These are phyloP conservation scores for Yamadazyma sp. DNA, from an alignment of 805 yeast species.

Conservation along the genomic window DNA sequence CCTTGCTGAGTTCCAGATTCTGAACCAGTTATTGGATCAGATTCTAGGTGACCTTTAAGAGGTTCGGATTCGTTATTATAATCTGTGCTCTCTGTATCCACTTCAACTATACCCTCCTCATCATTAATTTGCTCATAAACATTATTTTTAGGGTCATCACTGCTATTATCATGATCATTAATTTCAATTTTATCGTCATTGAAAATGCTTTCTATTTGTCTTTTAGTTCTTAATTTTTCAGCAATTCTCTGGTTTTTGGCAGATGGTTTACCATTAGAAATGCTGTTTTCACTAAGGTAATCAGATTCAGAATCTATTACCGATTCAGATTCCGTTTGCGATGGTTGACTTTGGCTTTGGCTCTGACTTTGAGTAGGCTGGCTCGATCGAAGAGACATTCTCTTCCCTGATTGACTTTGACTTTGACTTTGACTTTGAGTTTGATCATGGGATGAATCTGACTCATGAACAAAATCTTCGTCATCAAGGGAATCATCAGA, in stretches of 20 bases:
- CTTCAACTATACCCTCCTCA: not conserved
- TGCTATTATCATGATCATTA: too few relatives aligned
- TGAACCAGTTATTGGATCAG: too few relatives aligned
- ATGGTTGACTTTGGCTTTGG: not conserved
- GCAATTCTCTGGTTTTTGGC: not conserved
- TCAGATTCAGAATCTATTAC: conserved; percentile 5
- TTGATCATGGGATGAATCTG: not conserved
- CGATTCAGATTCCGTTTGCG: conserved; percentile 5
- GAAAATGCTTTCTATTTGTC: too few relatives aligned
- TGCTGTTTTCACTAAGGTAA: too few relatives aligned
- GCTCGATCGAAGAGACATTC: too few relatives aligned
- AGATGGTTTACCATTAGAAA: not conserved
- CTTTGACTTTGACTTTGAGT: conserved; percentile 1
- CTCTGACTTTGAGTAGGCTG: not conserved
- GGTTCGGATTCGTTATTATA: too few relatives aligned
- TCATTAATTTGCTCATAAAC: not conserved
- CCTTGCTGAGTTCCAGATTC: too few relatives aligned
- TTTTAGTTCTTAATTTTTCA: not conserved
- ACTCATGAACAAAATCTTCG: not conserved
- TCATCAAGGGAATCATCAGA: conserved; percentile 3
- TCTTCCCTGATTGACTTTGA: not conserved
- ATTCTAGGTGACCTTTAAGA: too few relatives aligned
- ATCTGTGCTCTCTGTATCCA: too few relatives aligned
- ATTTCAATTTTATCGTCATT: too few relatives aligned
- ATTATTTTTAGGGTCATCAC: too few relatives aligned